Conservation (phyloP, 257 asterid species). For the Solanum verrucosum region DNA sequence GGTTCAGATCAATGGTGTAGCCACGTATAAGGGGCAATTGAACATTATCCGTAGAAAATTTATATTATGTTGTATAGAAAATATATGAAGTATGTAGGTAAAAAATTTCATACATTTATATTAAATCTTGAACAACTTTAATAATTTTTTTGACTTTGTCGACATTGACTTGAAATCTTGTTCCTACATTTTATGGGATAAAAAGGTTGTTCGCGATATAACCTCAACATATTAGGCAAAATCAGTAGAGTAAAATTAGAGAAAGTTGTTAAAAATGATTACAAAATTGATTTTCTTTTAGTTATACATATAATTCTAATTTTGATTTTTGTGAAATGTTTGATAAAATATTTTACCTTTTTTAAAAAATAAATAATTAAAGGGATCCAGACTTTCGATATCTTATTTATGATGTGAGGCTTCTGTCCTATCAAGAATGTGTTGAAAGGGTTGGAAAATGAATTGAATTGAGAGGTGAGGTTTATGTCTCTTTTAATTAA, state of each 20-base stretch:
- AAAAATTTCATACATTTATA: background rate
- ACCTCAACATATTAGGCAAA: background rate
- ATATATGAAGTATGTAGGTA: background rate
- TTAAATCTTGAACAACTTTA: background rate
- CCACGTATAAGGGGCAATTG: background rate
- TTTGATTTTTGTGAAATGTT: background rate
- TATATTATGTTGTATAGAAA: background rate
- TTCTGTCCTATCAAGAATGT: background rate
- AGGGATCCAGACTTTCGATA: background rate
- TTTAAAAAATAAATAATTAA: background rate
- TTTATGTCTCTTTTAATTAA: background rate
- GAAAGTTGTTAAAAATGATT: background rate
- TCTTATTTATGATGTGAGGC: background rate
- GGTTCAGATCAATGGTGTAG: background rate
- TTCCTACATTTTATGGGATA: background rate
- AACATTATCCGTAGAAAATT: background rate
- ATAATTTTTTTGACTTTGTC: background rate
- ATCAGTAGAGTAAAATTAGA: background rate
- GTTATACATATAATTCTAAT: background rate
- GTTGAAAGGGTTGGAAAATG: background rate
- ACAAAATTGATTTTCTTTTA: background rate
- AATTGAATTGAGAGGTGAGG: background rate
- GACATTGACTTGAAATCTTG: background rate
- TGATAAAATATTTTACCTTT: background rate
- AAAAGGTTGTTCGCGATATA: background rate